Conservation (phyloP, 2,329 filamentous ascomycete species). For the Aspergillus pseudoterreus region DNA sequence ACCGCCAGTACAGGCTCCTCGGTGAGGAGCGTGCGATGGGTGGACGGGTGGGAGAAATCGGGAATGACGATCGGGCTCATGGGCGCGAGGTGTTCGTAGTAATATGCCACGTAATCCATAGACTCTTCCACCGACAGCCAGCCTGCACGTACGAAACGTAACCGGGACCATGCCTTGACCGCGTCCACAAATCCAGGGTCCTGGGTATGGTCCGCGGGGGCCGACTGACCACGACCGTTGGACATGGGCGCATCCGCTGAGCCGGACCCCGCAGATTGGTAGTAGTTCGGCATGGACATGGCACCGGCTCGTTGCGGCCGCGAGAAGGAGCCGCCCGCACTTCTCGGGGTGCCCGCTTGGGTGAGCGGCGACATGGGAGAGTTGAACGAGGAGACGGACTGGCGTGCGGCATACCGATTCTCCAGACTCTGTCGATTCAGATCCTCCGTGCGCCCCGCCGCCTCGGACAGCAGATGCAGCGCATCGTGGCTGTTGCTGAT, state of each 20-base stretch:
- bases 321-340: constrained; percentile 32
- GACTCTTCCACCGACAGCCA: constrained; percentile 95
- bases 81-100: constrained; percentile 86
- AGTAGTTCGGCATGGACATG: constrained; percentile 51
- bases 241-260: constrained; percentile 25
- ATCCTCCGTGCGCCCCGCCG: constrained; percentile 56
- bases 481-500: constrained; percentile 92
- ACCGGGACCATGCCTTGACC: constrained; percentile 81
- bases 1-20: constrained; percentile 93
- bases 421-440: constrained; percentile 47
- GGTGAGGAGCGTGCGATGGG: constrained; percentile 73
- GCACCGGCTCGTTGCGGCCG: constrained; percentile 38
- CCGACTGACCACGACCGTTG: constrained; percentile 23
- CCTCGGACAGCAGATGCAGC: constrained; percentile 85
- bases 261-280: constrained; percentile 32
- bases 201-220: constrained; percentile 24
- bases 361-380: constrained; percentile 35
- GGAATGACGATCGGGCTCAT: constrained; percentile 91
- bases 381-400: constrained; percentile 38
- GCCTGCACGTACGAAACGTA: constrained; percentile 91
- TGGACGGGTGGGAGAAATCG: constrained; percentile 78
- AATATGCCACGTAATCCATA: constrained; percentile 92
- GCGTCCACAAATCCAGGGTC: constrained; percentile 56
- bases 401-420: constrained; percentile 41
- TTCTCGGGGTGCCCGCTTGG: constrained; percentile 32